phyloP scores from a whole-genome alignment of 169 alveolate genomes.

The Eimeria maxima region DNA sequence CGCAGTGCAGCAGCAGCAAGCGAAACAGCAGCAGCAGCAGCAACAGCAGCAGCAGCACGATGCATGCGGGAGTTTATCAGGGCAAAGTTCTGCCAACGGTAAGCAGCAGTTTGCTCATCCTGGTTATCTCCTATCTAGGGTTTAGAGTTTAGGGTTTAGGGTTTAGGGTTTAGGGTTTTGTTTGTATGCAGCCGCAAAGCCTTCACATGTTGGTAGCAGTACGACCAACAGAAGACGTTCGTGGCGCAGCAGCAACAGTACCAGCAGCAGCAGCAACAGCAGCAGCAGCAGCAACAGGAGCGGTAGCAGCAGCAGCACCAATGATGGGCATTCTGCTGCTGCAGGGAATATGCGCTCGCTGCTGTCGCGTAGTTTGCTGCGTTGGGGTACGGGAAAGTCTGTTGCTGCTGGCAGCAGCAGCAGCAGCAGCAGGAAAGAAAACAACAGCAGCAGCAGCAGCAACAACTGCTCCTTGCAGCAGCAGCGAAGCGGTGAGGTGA shows the following conservation, averaged over 20 bases:
- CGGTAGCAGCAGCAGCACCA: too few species aligned
- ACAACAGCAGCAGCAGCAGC: too few species aligned
- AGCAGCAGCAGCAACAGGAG: too few species aligned
- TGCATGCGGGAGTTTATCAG: neutral
- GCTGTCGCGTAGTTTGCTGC: conserved; percentile 14
- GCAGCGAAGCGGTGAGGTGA: too few species aligned
- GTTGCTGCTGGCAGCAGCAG: neutral
- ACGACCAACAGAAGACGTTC: neutral
- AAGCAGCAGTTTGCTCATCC: neutral
- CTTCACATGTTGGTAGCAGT: neutral
- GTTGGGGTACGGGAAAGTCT: neutral
- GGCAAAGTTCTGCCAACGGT: neutral
- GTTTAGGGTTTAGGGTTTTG: too few species aligned
- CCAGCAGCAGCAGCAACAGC: neutral
- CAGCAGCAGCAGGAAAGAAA: neutral
- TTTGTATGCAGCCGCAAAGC: too few species aligned
- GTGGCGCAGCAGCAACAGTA: neutral
- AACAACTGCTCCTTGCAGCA: too few species aligned
- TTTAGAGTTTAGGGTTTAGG: too few species aligned
- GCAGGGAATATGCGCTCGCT: neutral
- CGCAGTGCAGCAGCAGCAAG: neutral
- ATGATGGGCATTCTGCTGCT: neutral
- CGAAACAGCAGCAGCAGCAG: conserved; percentile 65
- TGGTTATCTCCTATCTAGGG: neutral
- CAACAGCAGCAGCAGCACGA: conserved; percentile 17